Evolutionary conservation across 1,284 basidiomycete species (phyloP).

Genomic region (Cutaneotrichosporon mucoides): DNA sequence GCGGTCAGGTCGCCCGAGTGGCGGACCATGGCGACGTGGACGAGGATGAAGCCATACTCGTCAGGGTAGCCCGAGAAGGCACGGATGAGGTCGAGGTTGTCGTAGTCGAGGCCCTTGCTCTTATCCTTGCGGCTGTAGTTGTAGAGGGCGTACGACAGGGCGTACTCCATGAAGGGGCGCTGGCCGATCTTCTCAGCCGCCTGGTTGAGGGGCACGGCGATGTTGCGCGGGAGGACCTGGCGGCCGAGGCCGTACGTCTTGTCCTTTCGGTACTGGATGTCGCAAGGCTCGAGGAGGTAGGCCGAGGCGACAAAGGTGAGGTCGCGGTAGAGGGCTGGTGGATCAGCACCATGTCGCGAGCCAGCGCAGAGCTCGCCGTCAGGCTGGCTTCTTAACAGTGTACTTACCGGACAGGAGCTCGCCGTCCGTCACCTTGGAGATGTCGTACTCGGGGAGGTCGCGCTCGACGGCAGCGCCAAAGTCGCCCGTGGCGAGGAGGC

Average conservation of each 20-base stretch:
- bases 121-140: conserved; percentile 20
- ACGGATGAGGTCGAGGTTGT: conserved; percentile 21
- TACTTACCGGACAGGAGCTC: conserved; percentile 14
- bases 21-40: conserved; percentile 23
- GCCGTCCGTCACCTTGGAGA: conserved; percentile 14
- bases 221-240: conserved; percentile 19
- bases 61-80: conserved; percentile 20
- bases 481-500: conserved; percentile 17
- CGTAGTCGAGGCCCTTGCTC: conserved; percentile 13
- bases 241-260: conserved; percentile 20
- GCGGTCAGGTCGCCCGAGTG: conserved; percentile 16
- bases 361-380: background rate
- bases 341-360: background rate
- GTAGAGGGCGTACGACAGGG: conserved; percentile 22
- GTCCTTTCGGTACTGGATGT: conserved; percentile 19
- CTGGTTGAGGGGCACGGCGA: conserved; percentile 18
- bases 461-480: conserved; percentile 15
- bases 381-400: too few species aligned
- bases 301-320: conserved; percentile 19
- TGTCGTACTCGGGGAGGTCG: conserved; percentile 19
- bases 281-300: conserved; percentile 22
- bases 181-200: conserved; percentile 19
- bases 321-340: conserved; percentile 21
- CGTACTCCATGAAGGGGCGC: conserved; percentile 24
- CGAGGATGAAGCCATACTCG: conserved; percentile 22